phyloP scores from a whole-genome alignment of 345 rosid species.

The Pugionium cornutum region DNA sequence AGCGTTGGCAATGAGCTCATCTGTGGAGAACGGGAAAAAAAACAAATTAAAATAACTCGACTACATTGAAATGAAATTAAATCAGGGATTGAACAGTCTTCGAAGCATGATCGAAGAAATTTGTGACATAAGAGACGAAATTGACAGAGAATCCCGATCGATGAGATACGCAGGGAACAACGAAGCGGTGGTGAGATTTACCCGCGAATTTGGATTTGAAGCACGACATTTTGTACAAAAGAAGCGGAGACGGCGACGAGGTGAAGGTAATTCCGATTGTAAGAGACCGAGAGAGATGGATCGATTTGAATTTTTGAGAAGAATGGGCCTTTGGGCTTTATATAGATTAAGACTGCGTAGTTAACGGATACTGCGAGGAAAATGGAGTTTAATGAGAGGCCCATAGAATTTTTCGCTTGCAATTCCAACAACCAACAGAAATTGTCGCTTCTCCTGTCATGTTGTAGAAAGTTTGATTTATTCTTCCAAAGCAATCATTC shows the following conservation, averaged over 20 bases:
- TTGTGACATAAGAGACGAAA: background rate
- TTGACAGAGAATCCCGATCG: background rate
- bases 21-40: constrained; percentile 37
- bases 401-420: constrained; percentile 17
- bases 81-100: background rate
- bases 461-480: background rate
- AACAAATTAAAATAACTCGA: no score
- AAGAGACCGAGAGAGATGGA: background rate
- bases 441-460: constrained; percentile 15
- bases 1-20: constrained; percentile 84
- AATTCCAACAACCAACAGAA: background rate
- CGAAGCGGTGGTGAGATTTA: constrained; percentile 20
- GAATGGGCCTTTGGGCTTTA: constrained; percentile 9
- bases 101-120: background rate
- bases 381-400: constrained; percentile 17
- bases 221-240: constrained; percentile 58
- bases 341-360: constrained; percentile 14
- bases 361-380: constrained; percentile 9
- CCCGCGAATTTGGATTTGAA: constrained; percentile 76
- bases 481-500: background rate
- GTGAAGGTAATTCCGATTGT: no score
- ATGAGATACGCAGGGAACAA: background rate
- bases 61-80: background rate
- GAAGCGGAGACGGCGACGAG: background rate
- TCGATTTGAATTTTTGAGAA: background rate